Conservation (phyloP, 2,329 filamentous ascomycete genomes). For the Hypoxylon sp. region DNA sequence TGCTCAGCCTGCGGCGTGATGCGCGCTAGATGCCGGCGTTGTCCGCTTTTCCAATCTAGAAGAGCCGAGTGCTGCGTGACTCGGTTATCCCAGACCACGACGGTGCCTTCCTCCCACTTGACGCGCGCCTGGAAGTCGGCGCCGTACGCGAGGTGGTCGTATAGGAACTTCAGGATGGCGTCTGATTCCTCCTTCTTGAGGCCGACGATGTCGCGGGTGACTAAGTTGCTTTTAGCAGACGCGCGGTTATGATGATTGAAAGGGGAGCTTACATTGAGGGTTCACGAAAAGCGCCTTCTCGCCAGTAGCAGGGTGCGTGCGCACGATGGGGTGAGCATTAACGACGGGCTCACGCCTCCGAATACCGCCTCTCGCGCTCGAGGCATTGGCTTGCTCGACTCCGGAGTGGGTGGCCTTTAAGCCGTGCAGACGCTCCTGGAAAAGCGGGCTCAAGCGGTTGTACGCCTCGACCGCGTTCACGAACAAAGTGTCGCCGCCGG, state of each 20-base stretch:
- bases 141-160: conserved; percentile 79
- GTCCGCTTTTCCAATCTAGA: conserved; percentile 85
- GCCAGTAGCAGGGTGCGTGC: conserved; percentile 85
- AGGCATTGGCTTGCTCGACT: conserved; percentile 82
- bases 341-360: conserved; percentile 82
- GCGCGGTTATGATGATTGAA: background rate
- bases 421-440: conserved; percentile 85
- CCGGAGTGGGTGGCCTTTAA: conserved; percentile 86
- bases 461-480: conserved; percentile 86
- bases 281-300: conserved; percentile 90
- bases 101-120: conserved; percentile 83
- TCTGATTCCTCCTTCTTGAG: conserved; percentile 91
- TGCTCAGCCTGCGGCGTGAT: conserved; percentile 87
- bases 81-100: conserved; percentile 90
- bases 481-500: conserved; percentile 89
- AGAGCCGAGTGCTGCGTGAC: conserved; percentile 84
- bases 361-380: conserved; percentile 76
- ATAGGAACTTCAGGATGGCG: conserved; percentile 81
- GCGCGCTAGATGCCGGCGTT: conserved; percentile 83
- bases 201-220: conserved; percentile 85
- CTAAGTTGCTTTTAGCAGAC: conserved; percentile 57
- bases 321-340: conserved; percentile 81
- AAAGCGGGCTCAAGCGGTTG: conserved; percentile 81
- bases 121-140: conserved; percentile 82
- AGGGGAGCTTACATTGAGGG: conserved; percentile 77